A percentile compares a stretch with the other conserved stretches of the same genome.
Conservation (phyloP, 2,329 filamentous ascomycete species). For the Metarhizium rileyi region DNA sequence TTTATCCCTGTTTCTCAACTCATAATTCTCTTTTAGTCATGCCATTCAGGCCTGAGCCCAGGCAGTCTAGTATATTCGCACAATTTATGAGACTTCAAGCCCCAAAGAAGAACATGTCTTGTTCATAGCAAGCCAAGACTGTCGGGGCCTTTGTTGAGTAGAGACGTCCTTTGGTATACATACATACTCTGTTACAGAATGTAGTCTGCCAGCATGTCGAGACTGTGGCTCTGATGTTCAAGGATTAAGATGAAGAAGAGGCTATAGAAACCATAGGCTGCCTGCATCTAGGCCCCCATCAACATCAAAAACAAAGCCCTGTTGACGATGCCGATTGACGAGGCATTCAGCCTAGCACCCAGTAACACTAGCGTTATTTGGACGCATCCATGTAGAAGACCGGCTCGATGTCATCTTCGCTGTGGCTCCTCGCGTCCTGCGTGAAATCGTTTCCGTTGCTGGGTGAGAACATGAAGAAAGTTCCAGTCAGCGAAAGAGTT, state of each 20-base stretch:
- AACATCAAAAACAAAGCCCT: not conserved
- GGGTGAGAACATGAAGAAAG: not conserved
- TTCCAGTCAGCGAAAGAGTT: not conserved
- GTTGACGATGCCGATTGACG: not conserved
- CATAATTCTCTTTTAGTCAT: too few relatives aligned
- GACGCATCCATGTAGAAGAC: not conserved
- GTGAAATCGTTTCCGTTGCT: not conserved
- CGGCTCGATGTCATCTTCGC: not conserved
- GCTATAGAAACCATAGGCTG: not conserved
- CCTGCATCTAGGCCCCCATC: not conserved
- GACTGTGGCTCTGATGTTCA: too few relatives aligned
- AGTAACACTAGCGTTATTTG: not conserved
- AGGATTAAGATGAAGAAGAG: not conserved
- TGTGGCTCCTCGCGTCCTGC: not conserved
- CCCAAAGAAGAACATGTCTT: too few relatives aligned
- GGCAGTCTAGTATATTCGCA: too few relatives aligned
- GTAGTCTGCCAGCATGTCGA: too few relatives aligned
- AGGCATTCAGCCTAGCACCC: not conserved
- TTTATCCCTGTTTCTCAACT: too few relatives aligned
- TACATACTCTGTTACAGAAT: too few relatives aligned
- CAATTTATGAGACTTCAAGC: too few relatives aligned
- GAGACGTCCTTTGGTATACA: too few relatives aligned
- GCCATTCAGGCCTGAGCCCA: too few relatives aligned
- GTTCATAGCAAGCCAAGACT: too few relatives aligned
- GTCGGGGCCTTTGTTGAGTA: too few relatives aligned